Conservation (phyloP, 2,329 filamentous ascomycete species). For the Stachybotrys echinatus region DNA sequence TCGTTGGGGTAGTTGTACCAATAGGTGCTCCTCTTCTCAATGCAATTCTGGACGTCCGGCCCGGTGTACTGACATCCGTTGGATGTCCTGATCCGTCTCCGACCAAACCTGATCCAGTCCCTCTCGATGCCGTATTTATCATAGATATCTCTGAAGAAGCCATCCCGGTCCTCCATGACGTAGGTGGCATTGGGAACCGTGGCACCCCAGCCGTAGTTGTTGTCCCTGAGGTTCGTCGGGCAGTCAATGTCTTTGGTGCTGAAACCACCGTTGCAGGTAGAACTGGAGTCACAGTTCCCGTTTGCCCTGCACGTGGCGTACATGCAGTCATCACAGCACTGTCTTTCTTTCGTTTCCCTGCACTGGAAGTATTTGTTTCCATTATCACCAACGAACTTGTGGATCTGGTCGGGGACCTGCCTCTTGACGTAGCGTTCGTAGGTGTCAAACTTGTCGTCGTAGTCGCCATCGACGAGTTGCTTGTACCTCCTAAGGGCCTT, state of each 20-base stretch:
- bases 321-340: conserved; percentile 6
- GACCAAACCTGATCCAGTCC: conserved; percentile 2
- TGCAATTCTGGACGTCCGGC: neutral
- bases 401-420: conserved; percentile 7
- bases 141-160: conserved; percentile 11
- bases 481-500: conserved; percentile 7
- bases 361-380: conserved; percentile 8
- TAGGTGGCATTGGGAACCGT: conserved; percentile 9
- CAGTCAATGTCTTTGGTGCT: conserved; percentile 1
- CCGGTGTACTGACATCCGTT: conserved; percentile 1
- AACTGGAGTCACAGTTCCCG: conserved; percentile 3
- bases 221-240: conserved; percentile 7
- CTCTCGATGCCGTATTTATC: conserved; percentile 6
- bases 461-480: conserved; percentile 8
- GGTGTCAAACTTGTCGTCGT: conserved; percentile 9
- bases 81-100: neutral
- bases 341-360: conserved; percentile 2
- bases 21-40: neutral
- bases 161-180: conserved; percentile 9
- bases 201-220: neutral
- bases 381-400: conserved; percentile 7
- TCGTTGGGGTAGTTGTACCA: neutral
- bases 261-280: conserved; percentile 3
- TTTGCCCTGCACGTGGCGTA: conserved; percentile 1
- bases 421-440: conserved; percentile 7